A percentile compares a stretch with the other conserved stretches of the same genome.
Evolutionary conservation across 1,139 yeast species (phyloP).

Genomic region (Geotrichum candidum): DNA sequence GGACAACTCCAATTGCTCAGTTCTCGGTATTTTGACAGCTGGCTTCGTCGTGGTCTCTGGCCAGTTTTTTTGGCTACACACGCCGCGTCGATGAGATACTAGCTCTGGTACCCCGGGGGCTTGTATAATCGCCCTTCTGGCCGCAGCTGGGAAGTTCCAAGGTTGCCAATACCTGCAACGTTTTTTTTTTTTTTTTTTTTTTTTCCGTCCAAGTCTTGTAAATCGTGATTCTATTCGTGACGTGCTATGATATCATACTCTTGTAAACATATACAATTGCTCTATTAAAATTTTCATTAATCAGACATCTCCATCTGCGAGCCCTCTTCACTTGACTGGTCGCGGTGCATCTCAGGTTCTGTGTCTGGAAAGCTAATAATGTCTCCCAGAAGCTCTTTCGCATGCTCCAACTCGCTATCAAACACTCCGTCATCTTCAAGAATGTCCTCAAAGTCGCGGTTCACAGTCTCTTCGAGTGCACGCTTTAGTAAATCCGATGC

Average conservation of each 20-base stretch:
- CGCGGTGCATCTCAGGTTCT: neutral
- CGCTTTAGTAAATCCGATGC: slow-evolving; percentile 75
- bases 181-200: neutral
- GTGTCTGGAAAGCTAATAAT: slow-evolving; percentile 1
- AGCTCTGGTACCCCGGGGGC: neutral
- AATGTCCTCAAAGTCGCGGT: slow-evolving; percentile 15
- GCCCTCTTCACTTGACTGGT: slow-evolving; percentile 9
- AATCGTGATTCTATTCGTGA: neutral
- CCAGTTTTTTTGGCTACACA: neutral
- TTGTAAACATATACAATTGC: neutral
- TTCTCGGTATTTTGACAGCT: neutral
- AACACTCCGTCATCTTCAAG: slow-evolving; percentile 7
- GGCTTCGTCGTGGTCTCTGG: neutral
- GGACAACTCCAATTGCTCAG: neutral
- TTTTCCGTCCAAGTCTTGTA: neutral
- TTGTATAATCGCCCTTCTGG: no score
- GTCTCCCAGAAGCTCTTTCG: slow-evolving; percentile 1
- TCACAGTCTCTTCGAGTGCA: slow-evolving; percentile 55
- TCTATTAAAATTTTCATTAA: neutral
- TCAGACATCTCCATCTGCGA: slow-evolving; percentile 16
- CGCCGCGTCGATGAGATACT: neutral
- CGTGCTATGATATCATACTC: neutral
- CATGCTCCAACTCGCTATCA: slow-evolving; percentile 5
- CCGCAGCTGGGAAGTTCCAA: neutral
- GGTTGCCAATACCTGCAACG: neutral